Evolutionary conservation across 129 eudicot genomes (phyloP).

Genomic region (Tagetes erecta): DNA sequence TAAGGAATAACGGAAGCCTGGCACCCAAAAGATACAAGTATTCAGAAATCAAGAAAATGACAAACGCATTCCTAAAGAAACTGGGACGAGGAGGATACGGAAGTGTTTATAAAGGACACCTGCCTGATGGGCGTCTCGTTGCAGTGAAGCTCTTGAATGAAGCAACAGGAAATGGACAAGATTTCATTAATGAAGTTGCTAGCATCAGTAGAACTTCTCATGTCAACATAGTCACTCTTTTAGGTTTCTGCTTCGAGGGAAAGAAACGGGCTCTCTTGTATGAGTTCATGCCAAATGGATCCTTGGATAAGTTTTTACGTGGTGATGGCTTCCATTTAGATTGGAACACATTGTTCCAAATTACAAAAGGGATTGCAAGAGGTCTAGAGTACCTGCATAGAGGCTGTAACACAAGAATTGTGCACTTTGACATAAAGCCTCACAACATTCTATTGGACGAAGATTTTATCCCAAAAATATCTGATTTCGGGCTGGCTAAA

Average conservation of each 20-base stretch:
- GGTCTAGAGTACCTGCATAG: slow-evolving; percentile 49
- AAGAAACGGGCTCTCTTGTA: slow-evolving; percentile 16
- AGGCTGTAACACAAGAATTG: slow-evolving; percentile 51
- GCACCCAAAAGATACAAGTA: slow-evolving; percentile 24
- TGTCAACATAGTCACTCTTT: slow-evolving; percentile 29
- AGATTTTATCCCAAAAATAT: slow-evolving; percentile 50
- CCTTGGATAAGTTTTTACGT: slow-evolving; percentile 25
- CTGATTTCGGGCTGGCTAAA: slow-evolving; percentile 54
- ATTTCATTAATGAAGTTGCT: slow-evolving; percentile 27
- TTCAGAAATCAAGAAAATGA: slow-evolving; percentile 29
- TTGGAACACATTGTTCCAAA: slow-evolving; percentile 18
- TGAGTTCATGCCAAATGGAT: slow-evolving; percentile 30
- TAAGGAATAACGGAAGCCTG: not conserved
- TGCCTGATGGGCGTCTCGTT: slow-evolving; percentile 21
- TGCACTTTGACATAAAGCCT: slow-evolving; percentile 55
- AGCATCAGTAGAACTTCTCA: slow-evolving; percentile 33
- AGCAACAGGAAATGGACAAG: slow-evolving; percentile 19
- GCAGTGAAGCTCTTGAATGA: slow-evolving; percentile 28
- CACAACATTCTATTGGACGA: slow-evolving; percentile 47
- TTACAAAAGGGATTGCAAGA: slow-evolving; percentile 40
- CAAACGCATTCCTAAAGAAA: slow-evolving; percentile 18
- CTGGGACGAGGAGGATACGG: slow-evolving; percentile 27
- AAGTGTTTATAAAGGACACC: slow-evolving; percentile 24
- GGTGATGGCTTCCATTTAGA: not conserved
- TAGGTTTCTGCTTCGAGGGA: slow-evolving; percentile 28